Evolutionary conservation across 805 yeast genomes (phyloP), one percentile per base, ranked within the genome.

Genomic region (Candida sithepensis): DNA sequence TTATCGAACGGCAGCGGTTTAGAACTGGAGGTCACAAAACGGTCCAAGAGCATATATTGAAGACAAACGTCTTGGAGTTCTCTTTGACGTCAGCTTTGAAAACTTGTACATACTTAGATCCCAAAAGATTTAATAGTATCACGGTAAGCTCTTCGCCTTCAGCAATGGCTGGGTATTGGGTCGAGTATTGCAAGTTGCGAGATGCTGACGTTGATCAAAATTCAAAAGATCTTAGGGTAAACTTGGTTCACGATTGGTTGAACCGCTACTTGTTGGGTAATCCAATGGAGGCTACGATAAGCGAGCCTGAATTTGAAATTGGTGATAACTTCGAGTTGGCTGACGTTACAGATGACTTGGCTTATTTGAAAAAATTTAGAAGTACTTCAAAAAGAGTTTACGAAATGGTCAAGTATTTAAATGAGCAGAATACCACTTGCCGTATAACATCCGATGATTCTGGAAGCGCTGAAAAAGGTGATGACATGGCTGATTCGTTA

Each of bases 401-500:
- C 48, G 63, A 63, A 34, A 49, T 61, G 43, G 59, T 63, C 46
- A 39, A 38, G 7, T 45, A 51, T 22, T 37, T 68, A 8, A 66
- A 66, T 46, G 38, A 45, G 4, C 20, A 46, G 4, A 59, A 59
- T 36, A 18, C 16, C 1, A 14, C n/a, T 4, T 42, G 19, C 6
- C 18, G 49, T 26, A 41, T 34, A 30, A 50, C 44, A 13, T 41
- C 46, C 8, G 48, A 43, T 22, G 54, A 50, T 20, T 33, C 44
- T 7, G 59, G 57, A 44, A 53, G 57, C 7, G 44, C 32, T 2
- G 52, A 48, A 26, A 84, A 84, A 58, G 76, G 77, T 39, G 91
- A 84, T 59, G 91, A 84, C 59, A 65, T 84, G 46, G 77, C 82
- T 8, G 91, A 84, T 59, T 72, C 84, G 0, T 65, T 84, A n/a